A percentile compares a stretch with the other conserved stretches of the same genome.
These are phyloP conservation scores for Microbotryum silenes-acaulis DNA, from an alignment of 1,284 basidiomycete species.

Conservation along the genomic window DNA sequence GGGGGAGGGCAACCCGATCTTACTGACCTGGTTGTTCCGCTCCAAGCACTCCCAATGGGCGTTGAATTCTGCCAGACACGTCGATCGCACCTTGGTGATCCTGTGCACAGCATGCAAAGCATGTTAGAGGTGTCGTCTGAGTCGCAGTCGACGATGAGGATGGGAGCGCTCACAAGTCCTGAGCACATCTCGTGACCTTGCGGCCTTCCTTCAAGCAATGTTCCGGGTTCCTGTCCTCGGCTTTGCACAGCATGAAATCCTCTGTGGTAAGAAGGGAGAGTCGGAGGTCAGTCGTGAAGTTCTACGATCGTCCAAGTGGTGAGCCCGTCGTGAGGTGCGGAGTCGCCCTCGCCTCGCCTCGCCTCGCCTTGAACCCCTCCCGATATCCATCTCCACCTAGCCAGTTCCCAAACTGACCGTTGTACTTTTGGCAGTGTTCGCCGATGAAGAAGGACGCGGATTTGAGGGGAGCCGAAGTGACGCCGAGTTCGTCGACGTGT, in stretches of 20 bases:
- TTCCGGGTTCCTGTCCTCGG: conserved; percentile 76
- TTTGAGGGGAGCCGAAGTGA: conserved; percentile 89
- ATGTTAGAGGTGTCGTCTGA: not conserved
- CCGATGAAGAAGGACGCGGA: conserved; percentile 97
- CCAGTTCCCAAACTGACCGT: conserved; percentile 56
- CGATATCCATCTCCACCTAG: no score
- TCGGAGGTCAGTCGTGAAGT: not conserved
- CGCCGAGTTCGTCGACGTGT: conserved; percentile 81
- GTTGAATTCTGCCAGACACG: conserved; percentile 81
- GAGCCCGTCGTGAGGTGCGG: not conserved
- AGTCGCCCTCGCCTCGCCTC: not conserved
- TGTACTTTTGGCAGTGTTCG: conserved; percentile 89
- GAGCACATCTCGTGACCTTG: conserved; percentile 89
- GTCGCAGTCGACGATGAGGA: conserved; percentile 4
- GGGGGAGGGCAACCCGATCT: not conserved
- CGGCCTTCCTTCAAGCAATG: conserved; percentile 95
- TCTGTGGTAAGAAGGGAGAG: conserved; percentile 49
- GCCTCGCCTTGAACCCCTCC: not conserved
- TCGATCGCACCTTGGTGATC: conserved; percentile 85
- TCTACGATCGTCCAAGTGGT: no score
- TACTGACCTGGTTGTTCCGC: conserved; percentile 80
- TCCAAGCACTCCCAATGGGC: conserved; percentile 94
- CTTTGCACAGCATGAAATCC: conserved; percentile 99
- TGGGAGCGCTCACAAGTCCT: conserved; percentile 67
- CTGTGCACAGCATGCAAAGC: conserved; percentile 44